A percentile compares a stretch with the other conserved stretches of the same genome.
These are phyloP conservation scores for Aureobasidium pullulans DNA, from an alignment of 2,329 filamentous ascomycete genomes.

Conservation along the genomic window DNA sequence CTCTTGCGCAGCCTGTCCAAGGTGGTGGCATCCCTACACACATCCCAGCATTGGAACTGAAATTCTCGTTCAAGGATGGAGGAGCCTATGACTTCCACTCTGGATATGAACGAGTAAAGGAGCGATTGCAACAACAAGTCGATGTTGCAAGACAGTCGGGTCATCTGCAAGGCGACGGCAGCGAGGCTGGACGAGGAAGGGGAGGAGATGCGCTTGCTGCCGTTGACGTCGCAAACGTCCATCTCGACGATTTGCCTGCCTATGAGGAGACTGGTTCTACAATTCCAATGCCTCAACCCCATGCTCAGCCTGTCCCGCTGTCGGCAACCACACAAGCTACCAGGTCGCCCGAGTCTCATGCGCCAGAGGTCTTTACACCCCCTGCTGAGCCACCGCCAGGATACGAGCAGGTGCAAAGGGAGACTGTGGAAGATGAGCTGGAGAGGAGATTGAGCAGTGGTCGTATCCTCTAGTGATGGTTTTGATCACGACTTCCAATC, in stretches of 20 bases:
- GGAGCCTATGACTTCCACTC: conserved; percentile 89
- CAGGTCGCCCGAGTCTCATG: conserved; percentile 1
- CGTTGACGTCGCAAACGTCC: conserved; percentile 57
- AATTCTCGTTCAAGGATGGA: conserved; percentile 86
- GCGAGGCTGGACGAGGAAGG: conserved; percentile 26
- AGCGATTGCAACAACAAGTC: conserved; percentile 71
- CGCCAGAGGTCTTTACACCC: conserved; percentile 33
- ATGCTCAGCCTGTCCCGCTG: conserved; percentile 24
- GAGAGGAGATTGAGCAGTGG: conserved; percentile 41
- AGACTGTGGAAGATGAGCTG: conserved; percentile 66
- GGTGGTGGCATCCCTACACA: conserved; percentile 75
- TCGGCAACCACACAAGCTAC: neutral
- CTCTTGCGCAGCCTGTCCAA: conserved; percentile 68
- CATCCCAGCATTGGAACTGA: conserved; percentile 67
- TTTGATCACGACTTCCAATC: neutral
- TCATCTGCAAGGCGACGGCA: conserved; percentile 34
- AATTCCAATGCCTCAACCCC: conserved; percentile 19
- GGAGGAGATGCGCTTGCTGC: conserved; percentile 36
- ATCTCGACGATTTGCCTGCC: conserved; percentile 79
- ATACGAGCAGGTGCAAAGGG: conserved; percentile 85
- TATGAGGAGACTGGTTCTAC: conserved; percentile 57
- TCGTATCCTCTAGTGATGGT: neutral
- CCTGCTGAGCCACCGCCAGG: conserved; percentile 75
- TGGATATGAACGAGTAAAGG: conserved; percentile 75
- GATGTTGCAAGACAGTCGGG: conserved; percentile 65